A percentile compares a stretch with the other conserved stretches of the same genome.
Evolutionary conservation across 2,329 filamentous ascomycete species (phyloP).

Genomic region (Pyricularia sp.): DNA sequence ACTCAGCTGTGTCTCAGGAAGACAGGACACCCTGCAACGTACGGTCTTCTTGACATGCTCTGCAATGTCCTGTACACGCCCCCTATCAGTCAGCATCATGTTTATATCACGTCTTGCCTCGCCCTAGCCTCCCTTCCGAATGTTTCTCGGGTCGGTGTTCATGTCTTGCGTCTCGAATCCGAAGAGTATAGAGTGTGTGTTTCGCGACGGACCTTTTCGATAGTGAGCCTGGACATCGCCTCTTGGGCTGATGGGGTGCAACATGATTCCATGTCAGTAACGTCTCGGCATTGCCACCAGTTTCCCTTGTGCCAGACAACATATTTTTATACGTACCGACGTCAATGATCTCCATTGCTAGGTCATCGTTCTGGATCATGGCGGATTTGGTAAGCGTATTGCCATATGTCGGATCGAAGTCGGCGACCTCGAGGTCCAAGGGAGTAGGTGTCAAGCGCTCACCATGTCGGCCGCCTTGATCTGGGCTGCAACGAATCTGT

Average conservation of each 20-base stretch:
- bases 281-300: background rate
- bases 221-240: conserved; percentile 48
- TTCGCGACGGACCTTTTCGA: conserved; percentile 38
- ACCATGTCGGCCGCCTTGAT: conserved; percentile 99
- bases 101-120: background rate
- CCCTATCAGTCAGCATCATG: background rate
- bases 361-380: conserved; percentile 76
- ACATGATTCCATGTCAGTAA: background rate
- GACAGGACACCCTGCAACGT: conserved; percentile 13
- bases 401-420: background rate
- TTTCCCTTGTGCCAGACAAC: background rate
- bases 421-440: no score
- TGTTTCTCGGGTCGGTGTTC: background rate
- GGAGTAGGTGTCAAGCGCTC: conserved; percentile 15
- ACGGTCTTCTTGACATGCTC: conserved; percentile 93
- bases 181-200: background rate
- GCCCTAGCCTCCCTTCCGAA: background rate
- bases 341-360: conserved; percentile 92
- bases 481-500: conserved; percentile 49
- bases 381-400: background rate
- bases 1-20: background rate
- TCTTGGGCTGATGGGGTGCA: conserved; percentile 35
- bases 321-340: conserved; percentile 56
- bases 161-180: background rate
- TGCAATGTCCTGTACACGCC: conserved; percentile 61